Percentiles rank a stretch among this genome's conserved stretches.
phyloP scores from a whole-genome alignment of 2,329 filamentous ascomycete genomes.

The Didymella lethalis region DNA sequence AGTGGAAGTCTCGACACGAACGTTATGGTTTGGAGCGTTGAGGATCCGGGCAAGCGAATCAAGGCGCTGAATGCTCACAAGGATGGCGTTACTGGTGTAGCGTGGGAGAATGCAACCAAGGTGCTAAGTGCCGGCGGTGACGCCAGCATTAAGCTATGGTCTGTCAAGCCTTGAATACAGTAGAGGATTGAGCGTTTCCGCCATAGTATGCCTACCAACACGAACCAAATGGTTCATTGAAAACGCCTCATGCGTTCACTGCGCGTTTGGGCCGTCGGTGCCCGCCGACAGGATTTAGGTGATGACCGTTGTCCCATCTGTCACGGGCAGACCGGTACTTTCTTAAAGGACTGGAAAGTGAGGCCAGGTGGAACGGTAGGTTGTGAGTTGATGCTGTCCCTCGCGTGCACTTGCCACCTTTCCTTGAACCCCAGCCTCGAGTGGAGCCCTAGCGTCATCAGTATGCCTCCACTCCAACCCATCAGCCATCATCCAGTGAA shows the following conservation, averaged over 20 bases:
- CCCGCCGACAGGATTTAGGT: neutral
- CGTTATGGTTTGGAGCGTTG: slow-evolving; percentile 88
- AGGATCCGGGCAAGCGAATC: slow-evolving; percentile 81
- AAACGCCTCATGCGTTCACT: slow-evolving; percentile 12
- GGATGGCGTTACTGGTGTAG: slow-evolving; percentile 89
- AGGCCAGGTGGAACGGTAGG: neutral
- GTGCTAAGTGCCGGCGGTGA: slow-evolving; percentile 85
- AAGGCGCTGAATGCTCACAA: slow-evolving; percentile 92
- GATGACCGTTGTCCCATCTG: neutral
- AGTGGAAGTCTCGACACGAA: slow-evolving; percentile 91
- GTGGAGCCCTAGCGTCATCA: neutral
- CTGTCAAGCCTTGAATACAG: slow-evolving; percentile 33
- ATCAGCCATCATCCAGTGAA: neutral
- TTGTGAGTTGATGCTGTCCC: neutral
- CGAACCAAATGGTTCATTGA: slow-evolving; percentile 4
- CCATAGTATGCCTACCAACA: neutral
- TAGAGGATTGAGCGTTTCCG: neutral
- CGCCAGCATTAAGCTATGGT: slow-evolving; percentile 91
- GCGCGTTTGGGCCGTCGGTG: neutral
- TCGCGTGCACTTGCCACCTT: slow-evolving; percentile 4
- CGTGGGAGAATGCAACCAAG: slow-evolving; percentile 72
- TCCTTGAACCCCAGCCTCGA: neutral
- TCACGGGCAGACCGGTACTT: slow-evolving; percentile 6
- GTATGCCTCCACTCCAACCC: neutral
- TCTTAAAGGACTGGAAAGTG: neutral